Percentiles rank a stretch among this genome's conserved stretches.
phyloP scores from a whole-genome alignment of 2,329 filamentous ascomycete genomes.

The Bisporella sp. region DNA sequence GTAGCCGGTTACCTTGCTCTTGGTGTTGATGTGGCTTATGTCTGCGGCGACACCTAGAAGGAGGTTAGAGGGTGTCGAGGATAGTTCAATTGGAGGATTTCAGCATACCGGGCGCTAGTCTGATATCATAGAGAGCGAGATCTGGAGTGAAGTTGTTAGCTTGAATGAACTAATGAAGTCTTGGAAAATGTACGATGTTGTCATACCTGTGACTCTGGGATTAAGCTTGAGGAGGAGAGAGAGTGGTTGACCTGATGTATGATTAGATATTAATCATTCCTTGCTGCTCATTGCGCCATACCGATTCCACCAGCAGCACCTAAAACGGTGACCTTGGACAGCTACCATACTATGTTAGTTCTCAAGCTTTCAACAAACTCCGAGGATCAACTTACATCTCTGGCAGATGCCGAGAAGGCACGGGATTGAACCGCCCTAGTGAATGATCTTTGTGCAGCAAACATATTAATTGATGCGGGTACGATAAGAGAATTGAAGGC shows the following conservation, averaged over 20 bases:
- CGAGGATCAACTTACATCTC: conserved; percentile 51
- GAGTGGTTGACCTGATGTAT: conserved; percentile 56
- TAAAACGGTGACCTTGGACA: conserved; percentile 95
- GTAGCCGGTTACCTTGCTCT: conserved; percentile 89
- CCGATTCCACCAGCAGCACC: conserved; percentile 97
- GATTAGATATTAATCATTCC: not conserved
- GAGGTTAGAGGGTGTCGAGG: conserved; percentile 1
- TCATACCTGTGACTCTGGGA: conserved; percentile 52
- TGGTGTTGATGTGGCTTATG: conserved; percentile 98
- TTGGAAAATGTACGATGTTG: too few relatives aligned
- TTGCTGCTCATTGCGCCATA: not conserved
- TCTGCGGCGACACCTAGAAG: conserved; percentile 87
- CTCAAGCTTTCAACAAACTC: conserved; percentile 4
- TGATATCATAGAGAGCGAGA: conserved; percentile 97
- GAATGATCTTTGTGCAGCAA: conserved; percentile 56
- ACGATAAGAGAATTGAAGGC: too few relatives aligned
- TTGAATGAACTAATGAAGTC: not conserved
- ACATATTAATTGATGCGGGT: conserved; percentile 46
- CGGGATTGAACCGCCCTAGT: conserved; percentile 59
- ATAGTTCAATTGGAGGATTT: conserved; percentile 6
- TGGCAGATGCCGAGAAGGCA: conserved; percentile 73
- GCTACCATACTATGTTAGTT: conserved; percentile 43
- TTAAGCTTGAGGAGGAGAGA: conserved; percentile 98
- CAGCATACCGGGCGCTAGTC: conserved; percentile 77
- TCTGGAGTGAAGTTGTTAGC: conserved; percentile 38